phyloP scores from a whole-genome alignment of 306 rosid species.

The Coriaria nepalensis region DNA sequence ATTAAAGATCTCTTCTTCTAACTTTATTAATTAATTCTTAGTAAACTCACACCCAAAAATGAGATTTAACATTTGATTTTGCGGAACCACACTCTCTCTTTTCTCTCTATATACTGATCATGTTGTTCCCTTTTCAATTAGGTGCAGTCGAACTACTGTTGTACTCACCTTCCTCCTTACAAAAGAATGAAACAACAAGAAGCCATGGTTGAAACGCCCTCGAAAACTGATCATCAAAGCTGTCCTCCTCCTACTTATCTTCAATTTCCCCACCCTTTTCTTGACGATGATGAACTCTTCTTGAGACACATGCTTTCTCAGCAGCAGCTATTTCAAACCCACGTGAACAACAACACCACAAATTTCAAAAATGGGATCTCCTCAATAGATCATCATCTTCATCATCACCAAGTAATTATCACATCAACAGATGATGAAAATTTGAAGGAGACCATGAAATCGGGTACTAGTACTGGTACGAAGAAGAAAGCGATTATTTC shows the following conservation, averaged over 20 bases:
- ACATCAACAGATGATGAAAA: background rate
- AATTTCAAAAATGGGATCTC: background rate
- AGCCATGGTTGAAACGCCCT: no score
- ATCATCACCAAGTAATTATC: background rate
- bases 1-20: no score
- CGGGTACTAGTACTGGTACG: background rate
- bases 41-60: no score
- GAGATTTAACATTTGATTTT: no score
- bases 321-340: constrained; percentile 14
- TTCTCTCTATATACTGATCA: no score
- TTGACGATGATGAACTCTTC: constrained; percentile 21
- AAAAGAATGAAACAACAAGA: no score
- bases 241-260: background rate
- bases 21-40: no score
- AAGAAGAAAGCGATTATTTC: background rate
- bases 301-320: constrained; percentile 27
- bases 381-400: background rate
- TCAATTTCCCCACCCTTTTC: constrained; percentile 8
- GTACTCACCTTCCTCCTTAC: no score
- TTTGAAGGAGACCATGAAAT: constrained; percentile 1
- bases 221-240: background rate
- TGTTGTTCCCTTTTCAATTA: no score
- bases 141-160: no score
- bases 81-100: no score
- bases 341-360: background rate